These are phyloP conservation scores for Aspergillus alliaceus DNA, from an alignment of 2,329 filamentous ascomycete species.

Conservation along the genomic window DNA sequence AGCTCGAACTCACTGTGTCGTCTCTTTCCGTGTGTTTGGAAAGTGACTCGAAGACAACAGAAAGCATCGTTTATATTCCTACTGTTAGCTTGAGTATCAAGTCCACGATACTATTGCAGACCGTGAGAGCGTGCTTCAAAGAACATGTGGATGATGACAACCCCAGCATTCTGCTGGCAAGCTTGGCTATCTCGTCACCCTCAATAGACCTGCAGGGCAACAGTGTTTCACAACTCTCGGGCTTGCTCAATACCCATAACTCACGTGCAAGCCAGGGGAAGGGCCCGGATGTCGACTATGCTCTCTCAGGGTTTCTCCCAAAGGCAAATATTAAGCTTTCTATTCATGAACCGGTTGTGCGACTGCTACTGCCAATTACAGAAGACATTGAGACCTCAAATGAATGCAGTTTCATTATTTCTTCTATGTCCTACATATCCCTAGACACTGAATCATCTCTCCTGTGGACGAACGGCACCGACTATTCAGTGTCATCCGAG, in stretches of 20 bases:
- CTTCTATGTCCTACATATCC: conserved; percentile 89
- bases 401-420: conserved; percentile 94
- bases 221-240: conserved; percentile 78
- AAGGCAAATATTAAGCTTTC: conserved; percentile 95
- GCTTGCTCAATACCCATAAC: no score
- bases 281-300: conserved; percentile 61
- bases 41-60: conserved; percentile 80
- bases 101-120: conserved; percentile 93
- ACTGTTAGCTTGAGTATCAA: no score
- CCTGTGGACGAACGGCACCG: conserved; percentile 75
- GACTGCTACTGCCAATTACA: conserved; percentile 82
- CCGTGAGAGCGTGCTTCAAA: conserved; percentile 81
- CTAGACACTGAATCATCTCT: conserved; percentile 96
- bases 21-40: conserved; percentile 91
- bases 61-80: conserved; percentile 86
- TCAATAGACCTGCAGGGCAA: conserved; percentile 90
- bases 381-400: conserved; percentile 60
- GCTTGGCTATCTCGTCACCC: conserved; percentile 92
- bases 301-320: conserved; percentile 87
- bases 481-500: conserved; percentile 82
- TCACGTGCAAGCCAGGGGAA: conserved; percentile 65
- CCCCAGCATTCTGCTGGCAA: conserved; percentile 93
- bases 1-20: conserved; percentile 86
- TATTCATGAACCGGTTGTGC: conserved; percentile 90
- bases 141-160: no score